Evolutionary conservation across 2,329 filamentous ascomycete species (phyloP).

Genomic region (Sporothrix protearum): DNA sequence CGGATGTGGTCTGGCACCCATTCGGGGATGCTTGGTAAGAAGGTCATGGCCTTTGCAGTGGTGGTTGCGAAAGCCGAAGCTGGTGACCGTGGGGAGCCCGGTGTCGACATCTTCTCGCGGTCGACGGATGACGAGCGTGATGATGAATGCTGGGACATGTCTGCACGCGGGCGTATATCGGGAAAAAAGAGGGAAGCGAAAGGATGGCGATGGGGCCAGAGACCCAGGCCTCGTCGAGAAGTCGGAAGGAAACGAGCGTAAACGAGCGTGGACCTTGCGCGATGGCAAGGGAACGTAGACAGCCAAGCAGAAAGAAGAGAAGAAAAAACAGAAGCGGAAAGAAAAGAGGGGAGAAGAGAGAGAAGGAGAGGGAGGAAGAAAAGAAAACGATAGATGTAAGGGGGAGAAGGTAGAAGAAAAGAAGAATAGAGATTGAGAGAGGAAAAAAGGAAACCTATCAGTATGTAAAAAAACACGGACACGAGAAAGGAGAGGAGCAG

Average conservation of each 20-base stretch:
- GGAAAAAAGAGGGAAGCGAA: neutral
- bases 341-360: neutral
- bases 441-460: neutral
- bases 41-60: slow-evolving; percentile 10
- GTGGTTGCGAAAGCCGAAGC: slow-evolving; percentile 21
- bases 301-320: neutral
- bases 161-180: neutral
- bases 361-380: slow-evolving; percentile 9
- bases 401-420: slow-evolving; percentile 8
- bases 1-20: slow-evolving; percentile 14
- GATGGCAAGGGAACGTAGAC: neutral
- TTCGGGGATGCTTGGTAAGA: slow-evolving; percentile 12
- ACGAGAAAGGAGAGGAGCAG: neutral
- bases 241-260: slow-evolving; percentile 4
- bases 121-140: slow-evolving; percentile 26
- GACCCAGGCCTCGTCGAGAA: neutral
- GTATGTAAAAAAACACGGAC: neutral
- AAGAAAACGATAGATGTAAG: slow-evolving; percentile 5
- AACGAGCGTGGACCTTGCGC: slow-evolving; percentile 11
- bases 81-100: slow-evolving; percentile 22
- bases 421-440: slow-evolving; percentile 13
- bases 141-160: slow-evolving; percentile 26
- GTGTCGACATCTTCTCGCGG: slow-evolving; percentile 23
- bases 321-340: neutral
- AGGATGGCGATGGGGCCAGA: neutral